phyloP scores from a whole-genome alignment of 768 basidiomycete genomes.

The Kondoa malvinella region DNA sequence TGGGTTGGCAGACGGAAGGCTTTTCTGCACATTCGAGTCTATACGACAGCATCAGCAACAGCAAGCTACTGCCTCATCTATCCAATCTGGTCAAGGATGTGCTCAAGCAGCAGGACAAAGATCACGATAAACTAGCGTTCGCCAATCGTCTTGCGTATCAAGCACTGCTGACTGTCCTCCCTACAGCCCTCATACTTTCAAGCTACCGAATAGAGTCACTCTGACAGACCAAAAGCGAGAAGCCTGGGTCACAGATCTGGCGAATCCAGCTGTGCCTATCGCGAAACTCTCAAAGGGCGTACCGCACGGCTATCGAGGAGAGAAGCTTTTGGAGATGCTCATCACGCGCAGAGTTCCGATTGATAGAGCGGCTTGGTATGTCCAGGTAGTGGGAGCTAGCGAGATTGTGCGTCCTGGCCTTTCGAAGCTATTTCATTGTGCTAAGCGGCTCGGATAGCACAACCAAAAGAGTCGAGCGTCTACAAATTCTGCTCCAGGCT shows the following conservation, averaged over 20 bases:
- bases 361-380: slow-evolving; percentile 25
- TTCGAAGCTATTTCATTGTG: not conserved
- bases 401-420: slow-evolving; percentile 21
- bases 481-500: slow-evolving; percentile 13
- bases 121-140: not conserved
- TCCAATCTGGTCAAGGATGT: slow-evolving; percentile 21
- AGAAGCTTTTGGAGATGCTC: slow-evolving; percentile 24
- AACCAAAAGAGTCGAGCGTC: slow-evolving; percentile 1
- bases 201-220: slow-evolving; percentile 23
- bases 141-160: not conserved
- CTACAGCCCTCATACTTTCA: slow-evolving; percentile 23
- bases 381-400: slow-evolving; percentile 23
- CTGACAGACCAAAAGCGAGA: slow-evolving; percentile 26
- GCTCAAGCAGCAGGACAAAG: slow-evolving; percentile 5
- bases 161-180: not conserved
- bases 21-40: slow-evolving; percentile 27
- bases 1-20: slow-evolving; percentile 24
- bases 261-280: slow-evolving; percentile 26
- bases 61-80: slow-evolving; percentile 17
- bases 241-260: slow-evolving; percentile 27
- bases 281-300: slow-evolving; percentile 24
- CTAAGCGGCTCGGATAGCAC: not conserved
- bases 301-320: slow-evolving; percentile 25
- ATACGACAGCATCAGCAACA: slow-evolving; percentile 21
- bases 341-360: slow-evolving; percentile 18